Evolutionary conservation across 768 basidiomycete genomes (phyloP).

Genomic region (Tricholoma matsutake): DNA sequence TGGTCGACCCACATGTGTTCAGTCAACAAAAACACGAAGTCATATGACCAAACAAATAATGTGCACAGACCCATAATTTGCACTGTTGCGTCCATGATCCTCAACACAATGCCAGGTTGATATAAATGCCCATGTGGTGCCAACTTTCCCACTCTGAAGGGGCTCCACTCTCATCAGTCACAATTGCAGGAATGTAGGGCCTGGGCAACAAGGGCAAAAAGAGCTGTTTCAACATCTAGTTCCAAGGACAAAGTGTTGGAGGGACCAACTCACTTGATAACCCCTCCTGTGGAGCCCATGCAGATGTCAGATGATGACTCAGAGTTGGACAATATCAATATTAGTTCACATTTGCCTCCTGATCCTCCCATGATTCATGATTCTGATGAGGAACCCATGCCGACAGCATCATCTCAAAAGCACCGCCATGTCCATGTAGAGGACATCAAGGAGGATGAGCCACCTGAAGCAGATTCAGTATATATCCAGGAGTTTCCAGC

Average conservation of each 20-base stretch:
- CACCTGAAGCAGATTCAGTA: background rate
- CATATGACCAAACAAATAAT: background rate
- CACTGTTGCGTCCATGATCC: background rate
- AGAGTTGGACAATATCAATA: background rate
- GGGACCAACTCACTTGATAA: background rate
- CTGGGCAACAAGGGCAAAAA: background rate
- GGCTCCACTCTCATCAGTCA: background rate
- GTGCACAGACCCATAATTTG: background rate
- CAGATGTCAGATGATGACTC: background rate
- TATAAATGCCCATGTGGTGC: background rate
- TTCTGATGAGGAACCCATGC: background rate
- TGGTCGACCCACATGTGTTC: background rate
- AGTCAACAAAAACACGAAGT: background rate
- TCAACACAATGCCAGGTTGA: background rate
- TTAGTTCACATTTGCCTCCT: background rate
- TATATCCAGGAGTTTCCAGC: too few species aligned
- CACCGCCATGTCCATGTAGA: background rate
- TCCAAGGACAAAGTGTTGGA: background rate
- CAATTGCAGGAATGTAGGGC: background rate
- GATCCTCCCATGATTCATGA: background rate
- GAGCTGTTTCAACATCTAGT: too few species aligned
- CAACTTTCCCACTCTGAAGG: background rate
- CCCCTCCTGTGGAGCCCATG: too few species aligned
- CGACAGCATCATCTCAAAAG: background rate
- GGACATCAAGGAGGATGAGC: background rate